phyloP scores from a whole-genome alignment of 1,284 basidiomycete species.

The Inonotus hispidus region DNA sequence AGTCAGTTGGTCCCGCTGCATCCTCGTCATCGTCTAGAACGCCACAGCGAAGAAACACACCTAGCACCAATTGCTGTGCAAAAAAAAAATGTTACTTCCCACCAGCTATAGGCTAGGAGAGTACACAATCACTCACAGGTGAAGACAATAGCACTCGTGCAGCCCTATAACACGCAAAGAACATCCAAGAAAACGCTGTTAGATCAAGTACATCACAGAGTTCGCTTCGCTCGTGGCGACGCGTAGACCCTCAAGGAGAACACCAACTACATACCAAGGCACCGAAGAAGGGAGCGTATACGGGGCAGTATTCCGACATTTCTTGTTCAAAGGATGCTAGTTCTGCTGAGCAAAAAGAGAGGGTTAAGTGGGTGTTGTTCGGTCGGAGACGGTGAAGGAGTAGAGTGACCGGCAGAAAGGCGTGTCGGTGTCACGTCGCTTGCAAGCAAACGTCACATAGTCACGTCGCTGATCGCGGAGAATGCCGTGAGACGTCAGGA shows the following conservation, averaged over 20 bases:
- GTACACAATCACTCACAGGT: slow-evolving; percentile 65
- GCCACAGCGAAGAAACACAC: slow-evolving; percentile 32
- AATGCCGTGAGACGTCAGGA: too few relatives aligned
- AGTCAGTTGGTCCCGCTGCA: slow-evolving; percentile 5
- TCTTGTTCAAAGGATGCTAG: slow-evolving; percentile 24
- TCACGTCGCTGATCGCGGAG: background rate
- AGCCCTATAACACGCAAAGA: slow-evolving; percentile 54
- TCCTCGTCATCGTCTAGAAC: slow-evolving; percentile 11
- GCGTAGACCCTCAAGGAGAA: background rate
- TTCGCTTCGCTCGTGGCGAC: slow-evolving; percentile 11
- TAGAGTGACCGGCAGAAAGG: background rate
- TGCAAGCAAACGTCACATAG: background rate
- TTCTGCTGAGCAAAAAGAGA: background rate
- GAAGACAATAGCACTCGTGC: slow-evolving; percentile 95
- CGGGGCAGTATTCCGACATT: slow-evolving; percentile 89
- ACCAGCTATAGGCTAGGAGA: background rate
- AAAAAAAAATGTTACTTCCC: slow-evolving; percentile 7
- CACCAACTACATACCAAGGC: slow-evolving; percentile 68
- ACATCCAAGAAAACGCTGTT: background rate
- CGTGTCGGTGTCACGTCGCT: background rate
- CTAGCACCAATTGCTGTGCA: slow-evolving; percentile 65
- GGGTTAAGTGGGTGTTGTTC: background rate
- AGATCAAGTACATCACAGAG: background rate
- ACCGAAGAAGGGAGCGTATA: slow-evolving; percentile 96
- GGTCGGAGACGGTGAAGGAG: background rate